Conservation (phyloP, 2,329 filamentous ascomycete species). For the Hymenotorrendiella dingleyae region DNA sequence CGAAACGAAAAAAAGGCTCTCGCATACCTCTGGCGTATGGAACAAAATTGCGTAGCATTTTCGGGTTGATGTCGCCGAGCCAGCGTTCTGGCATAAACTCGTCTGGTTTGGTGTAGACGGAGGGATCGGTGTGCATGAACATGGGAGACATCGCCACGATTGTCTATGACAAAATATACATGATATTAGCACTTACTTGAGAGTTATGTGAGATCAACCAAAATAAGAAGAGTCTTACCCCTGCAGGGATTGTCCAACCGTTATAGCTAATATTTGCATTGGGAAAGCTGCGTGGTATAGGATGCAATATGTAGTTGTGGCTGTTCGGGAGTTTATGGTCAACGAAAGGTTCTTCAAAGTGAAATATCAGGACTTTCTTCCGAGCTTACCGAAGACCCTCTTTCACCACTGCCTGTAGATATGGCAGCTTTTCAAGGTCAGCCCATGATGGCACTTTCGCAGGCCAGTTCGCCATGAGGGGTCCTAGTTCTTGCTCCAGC, state of each 20-base stretch:
- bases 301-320: too few species aligned
- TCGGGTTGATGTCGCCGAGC: slow-evolving; percentile 6
- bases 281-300: too few species aligned
- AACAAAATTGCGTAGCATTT: slow-evolving; percentile 7
- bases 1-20: too few species aligned
- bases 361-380: too few species aligned
- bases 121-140: slow-evolving; percentile 3
- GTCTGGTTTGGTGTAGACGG: slow-evolving; percentile 35
- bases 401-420: slow-evolving; percentile 26
- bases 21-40: slow-evolving; percentile 23
- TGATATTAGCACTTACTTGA: too few species aligned
- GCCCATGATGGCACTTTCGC: slow-evolving; percentile 5
- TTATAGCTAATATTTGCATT: slow-evolving; percentile 6
- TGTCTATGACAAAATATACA: background rate
- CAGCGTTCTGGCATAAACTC: slow-evolving; percentile 41
- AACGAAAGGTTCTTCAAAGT: too few species aligned
- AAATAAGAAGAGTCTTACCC: background rate
- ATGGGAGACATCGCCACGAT: slow-evolving; percentile 3
- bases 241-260: background rate
- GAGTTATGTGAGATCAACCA: background rate
- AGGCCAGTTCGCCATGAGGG: slow-evolving; percentile 26
- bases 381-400: slow-evolving; percentile 27
- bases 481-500: slow-evolving; percentile 32
- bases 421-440: slow-evolving; percentile 23
- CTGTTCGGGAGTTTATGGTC: too few species aligned